Evolutionary conservation across 2,329 filamentous ascomycete genomes (phyloP).

Genomic region (Diaporthe citriasiana): DNA sequence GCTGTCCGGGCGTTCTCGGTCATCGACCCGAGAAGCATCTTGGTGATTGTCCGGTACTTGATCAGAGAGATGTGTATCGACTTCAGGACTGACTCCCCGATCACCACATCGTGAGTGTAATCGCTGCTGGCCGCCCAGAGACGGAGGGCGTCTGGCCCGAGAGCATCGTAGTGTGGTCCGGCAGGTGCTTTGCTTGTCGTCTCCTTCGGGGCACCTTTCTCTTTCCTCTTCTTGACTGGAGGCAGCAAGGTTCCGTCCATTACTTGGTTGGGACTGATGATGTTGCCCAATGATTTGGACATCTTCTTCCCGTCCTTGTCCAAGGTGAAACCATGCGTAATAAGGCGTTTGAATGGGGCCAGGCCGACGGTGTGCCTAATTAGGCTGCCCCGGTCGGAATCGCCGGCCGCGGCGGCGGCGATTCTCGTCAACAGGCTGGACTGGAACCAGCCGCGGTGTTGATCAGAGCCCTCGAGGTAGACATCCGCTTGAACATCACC

Average conservation of each 20-base stretch:
- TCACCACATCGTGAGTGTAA: constrained; percentile 88
- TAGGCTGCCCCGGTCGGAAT: constrained; percentile 51
- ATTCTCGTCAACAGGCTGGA: constrained; percentile 92
- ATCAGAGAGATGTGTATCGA: constrained; percentile 82
- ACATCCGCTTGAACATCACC: constrained; percentile 76
- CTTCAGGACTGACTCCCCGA: constrained; percentile 83
- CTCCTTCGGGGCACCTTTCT: constrained; percentile 61
- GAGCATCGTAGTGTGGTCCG: constrained; percentile 68
- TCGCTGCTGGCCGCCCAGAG: constrained; percentile 94
- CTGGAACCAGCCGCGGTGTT: constrained; percentile 99
- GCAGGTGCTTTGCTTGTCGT: constrained; percentile 46
- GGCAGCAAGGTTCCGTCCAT: constrained; percentile 86
- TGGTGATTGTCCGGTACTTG: constrained; percentile 91
- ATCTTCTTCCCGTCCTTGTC: constrained; percentile 95
- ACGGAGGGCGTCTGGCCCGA: constrained; percentile 89
- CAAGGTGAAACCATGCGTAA: constrained; percentile 95
- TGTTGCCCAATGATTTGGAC: constrained; percentile 97
- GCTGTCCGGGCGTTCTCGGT: constrained; percentile 65
- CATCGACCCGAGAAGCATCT: constrained; percentile 87
- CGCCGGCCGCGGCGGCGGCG: constrained; percentile 68
- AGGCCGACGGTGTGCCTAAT: constrained; percentile 53
- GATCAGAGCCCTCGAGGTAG: constrained; percentile 94
- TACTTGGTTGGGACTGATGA: constrained; percentile 83
- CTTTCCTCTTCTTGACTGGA: constrained; percentile 73
- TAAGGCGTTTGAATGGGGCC: constrained; percentile 87